phyloP scores from a whole-genome alignment of 208 protist genomes.

The Crithidia thermophila region DNA sequence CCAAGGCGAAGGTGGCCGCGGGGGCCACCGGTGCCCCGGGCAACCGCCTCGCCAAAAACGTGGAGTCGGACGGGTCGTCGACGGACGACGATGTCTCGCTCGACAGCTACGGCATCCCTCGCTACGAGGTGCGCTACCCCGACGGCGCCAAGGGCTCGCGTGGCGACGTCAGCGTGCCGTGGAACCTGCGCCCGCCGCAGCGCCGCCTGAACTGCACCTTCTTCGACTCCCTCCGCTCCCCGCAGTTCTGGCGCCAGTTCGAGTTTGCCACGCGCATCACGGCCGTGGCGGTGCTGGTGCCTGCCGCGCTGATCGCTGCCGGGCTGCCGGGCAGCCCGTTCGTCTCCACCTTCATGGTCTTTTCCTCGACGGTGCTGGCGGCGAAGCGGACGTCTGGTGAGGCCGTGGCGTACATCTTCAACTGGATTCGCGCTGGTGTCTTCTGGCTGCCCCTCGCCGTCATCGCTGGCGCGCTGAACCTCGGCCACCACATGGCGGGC shows the following conservation, averaged over 20 bases:
- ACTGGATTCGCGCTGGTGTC: conserved; percentile 64
- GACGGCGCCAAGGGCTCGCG: conserved; percentile 10
- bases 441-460: conserved; percentile 82
- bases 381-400: conserved; percentile 78
- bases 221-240: conserved; percentile 62
- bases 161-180: conserved; percentile 66
- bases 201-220: conserved; percentile 41
- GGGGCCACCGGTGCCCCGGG: conserved; percentile 1
- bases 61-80: neutral
- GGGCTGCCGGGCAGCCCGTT: conserved; percentile 56
- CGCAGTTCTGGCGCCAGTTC: conserved; percentile 81
- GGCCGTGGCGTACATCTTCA: conserved; percentile 70
- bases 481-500: conserved; percentile 60
- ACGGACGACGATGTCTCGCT: conserved; percentile 40
- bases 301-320: conserved; percentile 64
- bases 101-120: conserved; percentile 72
- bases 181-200: conserved; percentile 50
- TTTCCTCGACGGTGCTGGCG: conserved; percentile 69
- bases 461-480: conserved; percentile 58
- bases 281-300: conserved; percentile 58
- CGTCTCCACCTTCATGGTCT: conserved; percentile 61
- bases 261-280: conserved; percentile 84
- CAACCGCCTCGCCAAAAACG: conserved; percentile 17
- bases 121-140: conserved; percentile 57
- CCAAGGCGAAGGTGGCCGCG: conserved; percentile 3